Base-by-base conservation (phyloP, 371 early-diverging fungal genomes). In the Mortierella sp. region DNA sequence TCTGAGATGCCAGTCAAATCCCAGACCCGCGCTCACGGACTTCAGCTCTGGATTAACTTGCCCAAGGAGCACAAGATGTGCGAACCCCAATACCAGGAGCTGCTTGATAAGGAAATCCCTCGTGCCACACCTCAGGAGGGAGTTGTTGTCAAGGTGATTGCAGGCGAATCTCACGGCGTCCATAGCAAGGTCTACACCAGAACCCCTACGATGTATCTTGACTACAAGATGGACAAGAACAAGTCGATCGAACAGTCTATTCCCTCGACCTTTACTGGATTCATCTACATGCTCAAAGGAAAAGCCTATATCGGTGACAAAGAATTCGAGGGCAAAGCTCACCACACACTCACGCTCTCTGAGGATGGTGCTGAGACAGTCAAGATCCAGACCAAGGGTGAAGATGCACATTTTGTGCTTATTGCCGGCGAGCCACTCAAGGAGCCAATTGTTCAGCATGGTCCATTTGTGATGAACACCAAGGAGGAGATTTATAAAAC, bases 391-490 rank as follows among this genome's bases (percentile, higher is more conserved):
- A 84, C 88, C 35, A 66, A 83, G 45, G 85, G 86, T 26, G 87
- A 86, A 53, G 86, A 87, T 59, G 82, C 84, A 6, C 87, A 87
- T 71, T 90, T 89, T 80, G 88, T 90, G 10, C 51, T 90, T 9
- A 87, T 90, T 84, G 89, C 87, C 19, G 90, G 90, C 8, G 71
- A 86, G 65, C 90, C 90, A n/a, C 56, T 83, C 13, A 71, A 78
- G 61, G 85, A 85, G 68, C 84, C 85, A 2, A 70, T 90, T 45
- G 83, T 83, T 15, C 84, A 86, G 37, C 85, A 89, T 42, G 91
- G 91, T 0, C 91, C 91, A 6, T 90, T 90, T 61, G 91, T 90
- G 9, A 90, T 90, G 91, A 90, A 86, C 71, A 85, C 86, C 15
- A 64, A 75, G 10, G 83, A 87, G 55, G 87, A 90, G 68, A 83